A percentile compares a stretch with the other conserved stretches of the same genome.
These are phyloP conservation scores for Tympanopsis confertula DNA, from an alignment of 2,329 filamentous ascomycete species.

Conservation along the genomic window DNA sequence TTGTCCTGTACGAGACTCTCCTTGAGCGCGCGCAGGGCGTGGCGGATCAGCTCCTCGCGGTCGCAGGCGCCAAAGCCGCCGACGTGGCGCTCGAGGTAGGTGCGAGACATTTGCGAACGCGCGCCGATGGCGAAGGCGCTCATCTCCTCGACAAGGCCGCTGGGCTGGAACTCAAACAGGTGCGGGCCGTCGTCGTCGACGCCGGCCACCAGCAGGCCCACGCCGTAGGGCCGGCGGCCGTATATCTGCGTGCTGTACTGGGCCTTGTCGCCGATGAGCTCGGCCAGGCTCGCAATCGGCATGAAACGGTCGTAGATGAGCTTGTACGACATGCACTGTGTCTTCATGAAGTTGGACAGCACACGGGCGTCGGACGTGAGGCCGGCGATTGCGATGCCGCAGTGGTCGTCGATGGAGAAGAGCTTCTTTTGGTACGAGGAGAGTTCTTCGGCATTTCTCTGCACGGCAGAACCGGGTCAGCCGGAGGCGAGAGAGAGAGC, in stretches of 20 bases:
- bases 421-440: constrained; percentile 99
- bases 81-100: constrained; percentile 86
- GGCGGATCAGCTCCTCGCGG: constrained; percentile 78
- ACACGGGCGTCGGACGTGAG: constrained; percentile 96
- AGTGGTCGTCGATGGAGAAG: constrained; percentile 89
- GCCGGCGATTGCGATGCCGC: constrained; percentile 88
- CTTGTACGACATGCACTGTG: constrained; percentile 90
- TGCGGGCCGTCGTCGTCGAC: constrained; percentile 90
- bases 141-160: constrained; percentile 95
- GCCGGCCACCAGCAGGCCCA: constrained; percentile 82
- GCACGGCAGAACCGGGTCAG: constrained; percentile 7
- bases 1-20: constrained; percentile 95
- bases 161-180: constrained; percentile 96
- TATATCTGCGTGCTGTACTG: constrained; percentile 97
- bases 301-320: constrained; percentile 93
- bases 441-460: constrained; percentile 98
- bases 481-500: constrained; percentile 5
- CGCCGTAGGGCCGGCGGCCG: constrained; percentile 89
- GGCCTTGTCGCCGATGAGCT: constrained; percentile 87
- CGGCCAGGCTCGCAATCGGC: constrained; percentile 76
- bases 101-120: constrained; percentile 91
- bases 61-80: constrained; percentile 68
- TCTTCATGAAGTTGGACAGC: constrained; percentile 99
- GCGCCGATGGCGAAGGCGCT: constrained; percentile 89
- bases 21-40: constrained; percentile 83